A percentile compares a stretch with the other conserved stretches of the same genome.
phyloP scores from a whole-genome alignment of 306 rosid genomes.

The Vigna angularis region DNA sequence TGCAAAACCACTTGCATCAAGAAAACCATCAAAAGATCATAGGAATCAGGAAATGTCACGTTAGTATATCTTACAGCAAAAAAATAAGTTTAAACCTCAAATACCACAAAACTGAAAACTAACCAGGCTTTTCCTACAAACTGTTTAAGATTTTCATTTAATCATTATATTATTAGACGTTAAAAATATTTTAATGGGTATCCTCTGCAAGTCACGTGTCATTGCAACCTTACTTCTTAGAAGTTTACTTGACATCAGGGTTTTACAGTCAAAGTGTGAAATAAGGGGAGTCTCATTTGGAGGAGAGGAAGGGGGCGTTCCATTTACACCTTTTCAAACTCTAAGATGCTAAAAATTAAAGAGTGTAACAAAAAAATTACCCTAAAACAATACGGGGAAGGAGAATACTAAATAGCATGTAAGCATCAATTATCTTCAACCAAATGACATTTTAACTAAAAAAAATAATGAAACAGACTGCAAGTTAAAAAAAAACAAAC shows the following conservation, averaged over 20 bases:
- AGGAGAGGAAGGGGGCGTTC: slow-evolving; percentile 20
- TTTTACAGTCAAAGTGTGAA: slow-evolving; percentile 24
- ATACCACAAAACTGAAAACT: slow-evolving; percentile 14
- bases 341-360: slow-evolving; percentile 32
- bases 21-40: slow-evolving; percentile 29
- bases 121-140: slow-evolving; percentile 28
- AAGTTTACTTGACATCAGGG: background rate
- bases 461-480: slow-evolving; percentile 20
- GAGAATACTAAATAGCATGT: slow-evolving; percentile 30
- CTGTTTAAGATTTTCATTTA: background rate
- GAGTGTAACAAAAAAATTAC: background rate
- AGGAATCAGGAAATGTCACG: slow-evolving; percentile 15
- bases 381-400: slow-evolving; percentile 24
- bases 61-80: background rate
- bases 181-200: slow-evolving; percentile 24
- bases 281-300: background rate
- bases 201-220: slow-evolving; percentile 19
- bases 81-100: slow-evolving; percentile 33
- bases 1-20: slow-evolving; percentile 25
- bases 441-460: slow-evolving; percentile 24
- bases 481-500: slow-evolving; percentile 33
- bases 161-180: slow-evolving; percentile 11
- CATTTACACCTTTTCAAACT: slow-evolving; percentile 25
- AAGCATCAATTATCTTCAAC: slow-evolving; percentile 30
- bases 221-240: slow-evolving; percentile 6